Evolutionary conservation across 768 basidiomycete genomes (phyloP), one percentile per base, ranked within the genome.

Genomic region (Clavulina sp.): DNA sequence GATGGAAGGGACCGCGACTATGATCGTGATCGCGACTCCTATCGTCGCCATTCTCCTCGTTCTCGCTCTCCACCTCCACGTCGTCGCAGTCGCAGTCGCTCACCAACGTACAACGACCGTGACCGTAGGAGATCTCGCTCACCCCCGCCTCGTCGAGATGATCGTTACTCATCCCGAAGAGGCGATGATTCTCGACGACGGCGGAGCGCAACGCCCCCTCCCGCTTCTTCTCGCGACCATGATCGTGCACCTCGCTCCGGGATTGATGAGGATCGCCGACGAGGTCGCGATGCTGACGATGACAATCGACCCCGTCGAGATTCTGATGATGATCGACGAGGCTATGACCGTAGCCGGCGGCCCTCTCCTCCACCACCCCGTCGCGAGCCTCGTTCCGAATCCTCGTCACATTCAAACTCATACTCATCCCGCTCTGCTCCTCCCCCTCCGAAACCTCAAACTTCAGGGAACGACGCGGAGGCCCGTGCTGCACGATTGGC

Each of bases 401-500:
- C 36, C 36, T 21, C 13, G 21, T 38, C 36, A 13, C 36, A 38
- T 21, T 38, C 36, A 38, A 38, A 21, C n/a, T n/a, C n/a, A n/a
- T n/a, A n/a, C 21, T 21, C 36, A 13, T 38, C 36, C 36, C 36
- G 36, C 36, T 38, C 36, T 38, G 36, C 36, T 38, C n/a, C n/a
- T n/a, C 36, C 76, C 77, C 50, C 66, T 66, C 38, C 72, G 69
- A 38, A 38, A 38, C 68, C 68, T 26, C 68, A 30, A 36, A 53
- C 24, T 26, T 28, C 60, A 33, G 33, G 48, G 3, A 48, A 52
- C 2, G 58, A 49, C 61, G 55, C 65, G 5, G 70, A 73, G 1
- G 81, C 80, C 28, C 81, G 91, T 31, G 79, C 80, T 2, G 83
- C 84, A 26, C 80, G 85, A n/a, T 70, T 97, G 28, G 92, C 87